Conservation (phyloP, 805 yeast genomes). For the Candida caryicola region DNA sequence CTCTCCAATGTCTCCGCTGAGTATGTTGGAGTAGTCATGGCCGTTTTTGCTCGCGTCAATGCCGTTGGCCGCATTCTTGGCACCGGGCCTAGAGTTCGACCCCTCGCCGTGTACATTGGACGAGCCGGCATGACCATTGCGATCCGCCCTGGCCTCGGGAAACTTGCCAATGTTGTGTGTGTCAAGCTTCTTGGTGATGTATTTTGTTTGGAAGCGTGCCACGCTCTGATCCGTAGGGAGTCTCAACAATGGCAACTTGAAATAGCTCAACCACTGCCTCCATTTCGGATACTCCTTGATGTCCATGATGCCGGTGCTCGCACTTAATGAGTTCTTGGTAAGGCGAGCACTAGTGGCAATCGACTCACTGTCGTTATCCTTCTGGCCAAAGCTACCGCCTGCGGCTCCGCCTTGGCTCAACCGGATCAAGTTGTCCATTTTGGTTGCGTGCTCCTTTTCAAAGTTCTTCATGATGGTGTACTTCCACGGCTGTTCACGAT, state of each 20-base stretch:
- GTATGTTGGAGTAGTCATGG: slow-evolving; percentile 40
- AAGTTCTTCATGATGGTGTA: slow-evolving; percentile 41
- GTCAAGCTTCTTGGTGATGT: slow-evolving; percentile 9
- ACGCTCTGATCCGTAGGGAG: slow-evolving; percentile 41
- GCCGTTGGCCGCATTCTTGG: neutral
- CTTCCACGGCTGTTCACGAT: slow-evolving; percentile 79
- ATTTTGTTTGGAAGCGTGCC: slow-evolving; percentile 16
- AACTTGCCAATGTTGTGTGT: neutral
- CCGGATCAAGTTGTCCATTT: slow-evolving; percentile 21
- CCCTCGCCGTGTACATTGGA: neutral
- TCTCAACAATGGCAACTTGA: slow-evolving; percentile 43
- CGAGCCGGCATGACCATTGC: too few relatives aligned
- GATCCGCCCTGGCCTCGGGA: neutral
- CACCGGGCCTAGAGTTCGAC: neutral
- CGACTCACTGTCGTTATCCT: slow-evolving; percentile 16
- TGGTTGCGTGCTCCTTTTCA: slow-evolving; percentile 30
- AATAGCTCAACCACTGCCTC: slow-evolving; percentile 37
- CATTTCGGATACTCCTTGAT: slow-evolving; percentile 31
- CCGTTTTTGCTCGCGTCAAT: slow-evolving; percentile 12
- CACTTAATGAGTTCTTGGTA: slow-evolving; percentile 27
- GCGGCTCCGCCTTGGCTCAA: neutral
- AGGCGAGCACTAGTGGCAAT: slow-evolving; percentile 23
- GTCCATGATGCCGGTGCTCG: slow-evolving; percentile 26
- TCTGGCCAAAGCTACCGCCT: slow-evolving; percentile 2
- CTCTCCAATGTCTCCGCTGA: slow-evolving; percentile 28